Base-by-base conservation (phyloP, 2,329 filamentous ascomycete genomes). In the Claviceps quebecensis region DNA sequence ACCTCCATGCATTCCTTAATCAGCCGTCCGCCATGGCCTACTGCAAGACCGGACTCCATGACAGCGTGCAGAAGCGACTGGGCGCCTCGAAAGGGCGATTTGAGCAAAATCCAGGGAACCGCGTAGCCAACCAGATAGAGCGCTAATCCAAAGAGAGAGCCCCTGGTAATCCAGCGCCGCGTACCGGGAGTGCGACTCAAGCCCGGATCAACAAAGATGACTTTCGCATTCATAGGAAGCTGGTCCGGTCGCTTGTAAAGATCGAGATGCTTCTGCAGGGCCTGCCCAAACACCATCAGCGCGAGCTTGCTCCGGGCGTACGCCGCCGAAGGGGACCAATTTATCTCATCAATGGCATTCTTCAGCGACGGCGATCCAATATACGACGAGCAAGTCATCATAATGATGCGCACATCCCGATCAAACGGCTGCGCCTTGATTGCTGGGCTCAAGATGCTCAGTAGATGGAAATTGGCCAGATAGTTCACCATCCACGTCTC, bases 401-500 rank as follows among this genome's bases (percentile, higher is more conserved):
- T 80, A 52, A 98, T 76, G 55, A 98, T 77, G 55, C 93, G 78
- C 16, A 98, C 88, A 65, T 98, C 93, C 60, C 93, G 81, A 65
- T 98, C 93, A 51, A 94, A 82, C 2, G 93, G 93, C 67, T 98
- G 93, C 1, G 86, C 88, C 57, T 88, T 81, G 54, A 98, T 75
- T 0, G 93, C 91, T 0, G 93, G 93, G 59, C 85, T 93, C 38
- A 98, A 74, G 34, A 98, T 94, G 57, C 86, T 87, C 45, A 98
- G 75, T 3, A 98, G 75, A 63, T 98, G 94, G 69, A 96, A 97
- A 66, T 96, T 97, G 56, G 89, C 85, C 40, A 98, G 76, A 66
- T 89, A 98, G 64, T 98, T 98, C 59, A 97, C 75, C 70, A 89
- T 88, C 90, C 90, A 97, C 54, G 86, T 91, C 57, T 84, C 77